Evolutionary conservation across 441 rosid species (phyloP).

Genomic region (Melastoma candidum): DNA sequence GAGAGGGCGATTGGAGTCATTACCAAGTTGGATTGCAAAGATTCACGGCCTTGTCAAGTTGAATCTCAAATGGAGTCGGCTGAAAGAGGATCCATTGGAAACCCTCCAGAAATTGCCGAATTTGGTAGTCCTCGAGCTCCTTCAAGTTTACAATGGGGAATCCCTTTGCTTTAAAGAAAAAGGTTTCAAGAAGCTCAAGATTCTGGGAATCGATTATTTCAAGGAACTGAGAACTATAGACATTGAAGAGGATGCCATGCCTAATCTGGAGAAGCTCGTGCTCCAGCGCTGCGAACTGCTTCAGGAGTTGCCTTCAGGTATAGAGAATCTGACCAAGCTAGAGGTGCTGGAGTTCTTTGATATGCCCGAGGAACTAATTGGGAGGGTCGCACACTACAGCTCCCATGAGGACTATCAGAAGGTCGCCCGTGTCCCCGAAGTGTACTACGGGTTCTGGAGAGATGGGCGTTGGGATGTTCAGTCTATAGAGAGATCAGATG

Average conservation of each 20-base stretch:
- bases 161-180: too few species aligned
- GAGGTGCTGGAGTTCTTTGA: neutral
- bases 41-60: neutral
- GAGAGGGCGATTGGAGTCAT: neutral
- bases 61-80: neutral
- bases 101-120: neutral
- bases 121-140: too few species aligned
- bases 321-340: neutral
- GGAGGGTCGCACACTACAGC: neutral
- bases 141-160: too few species aligned
- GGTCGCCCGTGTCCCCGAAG: conserved; percentile 2
- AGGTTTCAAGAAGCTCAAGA: too few species aligned
- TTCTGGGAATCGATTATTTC: too few species aligned
- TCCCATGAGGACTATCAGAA: neutral
- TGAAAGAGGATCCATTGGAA: neutral
- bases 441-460: neutral
- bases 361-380: neutral
- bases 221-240: too few species aligned
- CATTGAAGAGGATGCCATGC: neutral
- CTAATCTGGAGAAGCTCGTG: conserved; percentile 1
- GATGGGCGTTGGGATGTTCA: neutral
- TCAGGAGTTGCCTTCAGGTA: neutral
- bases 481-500: too few species aligned
- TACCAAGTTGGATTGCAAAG: neutral
- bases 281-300: neutral